A percentile compares a stretch with the other conserved stretches of the same genome.
Evolutionary conservation across 1,284 basidiomycete species (phyloP).

Genomic region (Ustilago nuda): DNA sequence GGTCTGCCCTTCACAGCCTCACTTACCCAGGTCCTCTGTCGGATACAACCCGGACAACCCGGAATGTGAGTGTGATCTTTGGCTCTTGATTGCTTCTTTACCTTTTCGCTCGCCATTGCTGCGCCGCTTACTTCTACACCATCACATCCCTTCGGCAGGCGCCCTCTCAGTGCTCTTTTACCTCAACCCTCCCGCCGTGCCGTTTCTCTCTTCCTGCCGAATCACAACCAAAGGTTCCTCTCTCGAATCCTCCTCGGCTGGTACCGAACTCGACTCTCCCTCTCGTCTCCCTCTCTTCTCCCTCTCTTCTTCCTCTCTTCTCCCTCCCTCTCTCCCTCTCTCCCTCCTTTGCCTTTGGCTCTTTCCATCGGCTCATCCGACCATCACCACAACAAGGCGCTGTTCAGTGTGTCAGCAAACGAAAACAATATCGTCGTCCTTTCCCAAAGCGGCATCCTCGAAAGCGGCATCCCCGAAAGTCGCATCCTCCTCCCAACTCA

Average conservation of each 20-base stretch:
- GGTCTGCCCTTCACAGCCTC: background rate
- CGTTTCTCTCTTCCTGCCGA: too few relatives aligned
- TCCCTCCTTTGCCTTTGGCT: background rate
- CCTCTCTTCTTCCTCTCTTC: too few relatives aligned
- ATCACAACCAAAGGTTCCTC: background rate
- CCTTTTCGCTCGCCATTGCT: background rate
- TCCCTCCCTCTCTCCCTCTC: too few relatives aligned
- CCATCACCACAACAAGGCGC: background rate
- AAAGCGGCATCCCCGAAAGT: background rate
- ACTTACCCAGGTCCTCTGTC: background rate
- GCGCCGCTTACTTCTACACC: constrained; percentile 1
- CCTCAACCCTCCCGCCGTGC: background rate
- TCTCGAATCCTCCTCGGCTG: constrained; percentile 1
- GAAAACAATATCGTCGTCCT: background rate
- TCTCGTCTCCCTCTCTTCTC: too few relatives aligned
- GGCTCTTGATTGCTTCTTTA: background rate
- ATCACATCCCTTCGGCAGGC: background rate
- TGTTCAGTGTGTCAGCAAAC: constrained; percentile 10
- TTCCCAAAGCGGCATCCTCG: background rate
- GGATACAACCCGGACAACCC: background rate
- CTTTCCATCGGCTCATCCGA: constrained; percentile 3
- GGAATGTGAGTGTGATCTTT: background rate
- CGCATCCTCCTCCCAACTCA: background rate
- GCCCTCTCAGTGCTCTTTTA: background rate
- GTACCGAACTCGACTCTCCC: background rate